phyloP scores from a whole-genome alignment of 768 basidiomycete genomes.

The Amanita polypyramis region DNA sequence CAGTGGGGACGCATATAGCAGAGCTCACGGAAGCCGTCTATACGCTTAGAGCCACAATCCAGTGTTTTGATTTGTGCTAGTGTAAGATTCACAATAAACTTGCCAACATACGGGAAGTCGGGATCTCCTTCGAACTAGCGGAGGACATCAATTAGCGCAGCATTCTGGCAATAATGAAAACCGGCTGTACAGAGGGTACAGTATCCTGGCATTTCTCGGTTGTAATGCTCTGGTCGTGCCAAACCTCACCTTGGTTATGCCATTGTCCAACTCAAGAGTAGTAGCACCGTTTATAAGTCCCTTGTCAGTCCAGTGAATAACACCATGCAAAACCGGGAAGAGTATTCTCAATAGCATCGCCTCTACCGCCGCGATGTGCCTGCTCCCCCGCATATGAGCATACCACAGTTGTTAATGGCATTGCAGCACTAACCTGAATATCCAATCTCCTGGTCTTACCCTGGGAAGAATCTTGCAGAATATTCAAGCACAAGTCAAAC shows the following conservation, averaged over 20 bases:
- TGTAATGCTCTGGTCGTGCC: constrained; percentile 66
- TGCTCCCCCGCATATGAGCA: constrained; percentile 14
- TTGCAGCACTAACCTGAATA: constrained; percentile 1
- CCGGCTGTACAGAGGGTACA: constrained; percentile 36
- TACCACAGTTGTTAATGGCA: neutral
- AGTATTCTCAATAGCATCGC: constrained; percentile 63
- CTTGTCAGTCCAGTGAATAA: constrained; percentile 25
- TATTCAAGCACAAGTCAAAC: neutral
- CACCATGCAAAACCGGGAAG: constrained; percentile 73
- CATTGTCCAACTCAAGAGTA: constrained; percentile 73
- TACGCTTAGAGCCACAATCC: constrained; percentile 68
- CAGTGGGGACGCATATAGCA: neutral
- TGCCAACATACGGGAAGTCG: constrained; percentile 59
- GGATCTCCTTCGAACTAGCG: constrained; percentile 35
- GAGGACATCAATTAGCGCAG: neutral
- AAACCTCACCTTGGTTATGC: constrained; percentile 55
- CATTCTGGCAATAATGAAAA: neutral
- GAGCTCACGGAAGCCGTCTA: constrained; percentile 43
- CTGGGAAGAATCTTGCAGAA: neutral
- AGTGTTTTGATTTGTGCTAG: constrained; percentile 70
- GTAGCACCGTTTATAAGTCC: constrained; percentile 70
- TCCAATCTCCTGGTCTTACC: neutral
- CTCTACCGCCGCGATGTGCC: constrained; percentile 73
- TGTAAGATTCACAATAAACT: constrained; percentile 58
- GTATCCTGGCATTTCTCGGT: constrained; percentile 64